Conservation (phyloP, 1,284 basidiomycete species). For the Entoloma clypeatum region DNA sequence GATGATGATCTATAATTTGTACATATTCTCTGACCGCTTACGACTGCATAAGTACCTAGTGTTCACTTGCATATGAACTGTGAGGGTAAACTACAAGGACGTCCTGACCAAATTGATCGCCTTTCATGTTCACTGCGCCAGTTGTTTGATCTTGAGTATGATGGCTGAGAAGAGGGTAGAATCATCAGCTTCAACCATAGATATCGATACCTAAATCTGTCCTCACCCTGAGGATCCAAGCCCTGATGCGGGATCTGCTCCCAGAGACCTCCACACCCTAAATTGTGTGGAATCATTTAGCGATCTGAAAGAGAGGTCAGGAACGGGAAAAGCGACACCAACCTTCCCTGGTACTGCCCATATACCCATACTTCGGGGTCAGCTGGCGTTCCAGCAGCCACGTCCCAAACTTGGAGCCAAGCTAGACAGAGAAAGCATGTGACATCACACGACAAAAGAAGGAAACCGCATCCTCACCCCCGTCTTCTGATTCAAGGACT, state of each 20-base stretch:
- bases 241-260: conserved; percentile 79
- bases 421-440: conserved; percentile 33
- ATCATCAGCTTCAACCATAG: conserved; percentile 11
- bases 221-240: conserved; percentile 68
- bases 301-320: conserved; percentile 5
- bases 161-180: conserved; percentile 46
- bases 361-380: conserved; percentile 76
- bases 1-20: neutral
- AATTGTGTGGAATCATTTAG: conserved; percentile 10
- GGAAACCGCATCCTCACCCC: conserved; percentile 47
- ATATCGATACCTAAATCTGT: conserved; percentile 9
- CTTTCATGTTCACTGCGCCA: conserved; percentile 15
- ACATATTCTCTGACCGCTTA: too few relatives aligned
- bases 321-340: conserved; percentile 19
- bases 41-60: too few relatives aligned
- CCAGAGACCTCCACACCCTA: conserved; percentile 72
- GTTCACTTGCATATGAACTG: too few relatives aligned
- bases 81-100: too few relatives aligned
- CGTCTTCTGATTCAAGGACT: conserved; percentile 85
- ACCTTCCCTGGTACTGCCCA: conserved; percentile 78
- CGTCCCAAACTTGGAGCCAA: conserved; percentile 78
- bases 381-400: conserved; percentile 80
- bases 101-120: too few relatives aligned
- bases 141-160: conserved; percentile 58
- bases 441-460: conserved; percentile 1